Percentiles rank a stretch among this genome's conserved stretches.
Conservation (phyloP, 1,139 yeast species). For the Protomyces inouyei region DNA sequence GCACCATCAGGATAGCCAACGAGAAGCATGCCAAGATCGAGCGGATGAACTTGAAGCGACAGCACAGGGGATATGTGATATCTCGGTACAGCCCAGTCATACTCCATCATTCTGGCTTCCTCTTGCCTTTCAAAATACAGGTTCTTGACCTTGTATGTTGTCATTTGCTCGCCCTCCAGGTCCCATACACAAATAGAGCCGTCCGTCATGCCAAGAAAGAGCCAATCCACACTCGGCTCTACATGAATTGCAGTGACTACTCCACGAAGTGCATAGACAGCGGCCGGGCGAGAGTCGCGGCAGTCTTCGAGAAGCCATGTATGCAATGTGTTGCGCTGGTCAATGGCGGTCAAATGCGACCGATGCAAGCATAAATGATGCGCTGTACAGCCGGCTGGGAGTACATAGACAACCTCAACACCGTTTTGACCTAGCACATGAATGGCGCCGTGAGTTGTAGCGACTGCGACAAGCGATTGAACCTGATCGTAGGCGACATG, state of each 20-base stretch:
- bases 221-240: conserved; percentile 88
- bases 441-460: conserved; percentile 64
- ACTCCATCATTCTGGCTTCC: conserved; percentile 31
- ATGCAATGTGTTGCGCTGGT: conserved; percentile 52
- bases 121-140: conserved; percentile 51
- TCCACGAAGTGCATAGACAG: conserved; percentile 47
- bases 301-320: conserved; percentile 62
- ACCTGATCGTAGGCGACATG: conserved; percentile 80
- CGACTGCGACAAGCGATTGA: conserved; percentile 76
- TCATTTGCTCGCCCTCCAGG: conserved; percentile 66
- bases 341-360: conserved; percentile 72
- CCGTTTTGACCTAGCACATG: conserved; percentile 80
- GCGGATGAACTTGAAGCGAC: conserved; percentile 73
- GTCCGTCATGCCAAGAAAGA: conserved; percentile 70
- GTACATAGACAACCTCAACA: conserved; percentile 61
- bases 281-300: conserved; percentile 39
- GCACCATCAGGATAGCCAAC: conserved; percentile 70
- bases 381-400: conserved; percentile 50
- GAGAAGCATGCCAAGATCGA: conserved; percentile 75
- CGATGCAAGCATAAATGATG: conserved; percentile 61
- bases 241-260: conserved; percentile 61
- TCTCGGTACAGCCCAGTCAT: conserved; percentile 33
- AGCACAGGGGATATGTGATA: conserved; percentile 51
- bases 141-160: conserved; percentile 58
- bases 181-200: conserved; percentile 75